Evolutionary conservation across 208 protist species (phyloP).

Genomic region (Leptomonas pyrrhocoris): DNA sequence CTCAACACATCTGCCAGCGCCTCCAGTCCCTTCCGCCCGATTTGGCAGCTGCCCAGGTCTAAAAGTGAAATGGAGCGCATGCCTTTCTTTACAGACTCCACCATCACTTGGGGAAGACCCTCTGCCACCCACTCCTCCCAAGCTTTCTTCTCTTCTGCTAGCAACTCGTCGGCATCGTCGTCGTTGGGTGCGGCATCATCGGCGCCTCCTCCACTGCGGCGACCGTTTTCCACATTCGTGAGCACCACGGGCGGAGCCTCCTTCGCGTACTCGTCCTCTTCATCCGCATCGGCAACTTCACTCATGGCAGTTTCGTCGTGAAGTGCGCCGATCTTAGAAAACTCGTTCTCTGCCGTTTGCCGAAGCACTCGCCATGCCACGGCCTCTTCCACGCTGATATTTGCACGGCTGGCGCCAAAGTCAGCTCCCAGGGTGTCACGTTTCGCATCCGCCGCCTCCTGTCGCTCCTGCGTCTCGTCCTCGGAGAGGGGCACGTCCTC

Average conservation of each 20-base stretch:
- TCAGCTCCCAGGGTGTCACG: constrained; percentile 32
- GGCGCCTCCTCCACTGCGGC: constrained; percentile 12
- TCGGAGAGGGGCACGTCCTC: constrained; percentile 63
- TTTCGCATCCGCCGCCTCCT: constrained; percentile 32
- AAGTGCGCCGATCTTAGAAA: not conserved
- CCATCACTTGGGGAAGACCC: constrained; percentile 18
- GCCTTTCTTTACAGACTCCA: constrained; percentile 50
- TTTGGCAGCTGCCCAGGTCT: constrained; percentile 74
- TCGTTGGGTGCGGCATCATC: constrained; percentile 2
- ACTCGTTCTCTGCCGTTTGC: constrained; percentile 13
- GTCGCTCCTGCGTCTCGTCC: constrained; percentile 64
- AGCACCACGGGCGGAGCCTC: constrained; percentile 36
- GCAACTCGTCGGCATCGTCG: constrained; percentile 20
- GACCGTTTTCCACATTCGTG: constrained; percentile 34
- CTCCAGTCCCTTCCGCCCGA: constrained; percentile 57
- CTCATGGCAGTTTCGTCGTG: not conserved
- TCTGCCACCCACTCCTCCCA: constrained; percentile 25
- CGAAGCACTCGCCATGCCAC: constrained; percentile 33
- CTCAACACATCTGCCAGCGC: constrained; percentile 50
- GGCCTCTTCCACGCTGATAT: constrained; percentile 32
- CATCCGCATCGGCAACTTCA: constrained; percentile 20
- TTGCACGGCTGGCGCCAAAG: constrained; percentile 26
- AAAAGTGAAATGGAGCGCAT: constrained; percentile 61
- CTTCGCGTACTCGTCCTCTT: constrained; percentile 48
- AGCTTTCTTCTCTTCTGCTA: constrained; percentile 29